These are phyloP conservation scores for Lunularia cruciata DNA, from an alignment of 225 moss, liverwort and hornwort species.

Conservation along the genomic window DNA sequence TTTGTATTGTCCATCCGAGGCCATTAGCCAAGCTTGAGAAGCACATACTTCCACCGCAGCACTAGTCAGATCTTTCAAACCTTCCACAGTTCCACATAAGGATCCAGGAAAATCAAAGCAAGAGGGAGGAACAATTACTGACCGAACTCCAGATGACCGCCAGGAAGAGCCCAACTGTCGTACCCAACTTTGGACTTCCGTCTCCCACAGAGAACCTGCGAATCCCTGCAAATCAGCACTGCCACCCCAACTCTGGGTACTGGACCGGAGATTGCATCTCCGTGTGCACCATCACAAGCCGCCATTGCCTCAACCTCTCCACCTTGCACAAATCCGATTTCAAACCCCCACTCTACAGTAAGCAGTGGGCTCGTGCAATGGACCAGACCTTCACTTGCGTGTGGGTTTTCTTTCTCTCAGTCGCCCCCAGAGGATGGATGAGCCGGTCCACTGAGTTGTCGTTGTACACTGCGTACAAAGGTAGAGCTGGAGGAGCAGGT, in stretches of 20 bases:
- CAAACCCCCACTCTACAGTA: too few species aligned
- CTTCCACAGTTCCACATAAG: too few species aligned
- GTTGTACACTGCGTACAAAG: not conserved
- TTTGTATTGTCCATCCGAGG: too few species aligned
- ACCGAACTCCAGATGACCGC: constrained; percentile 90
- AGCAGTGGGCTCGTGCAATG: too few species aligned
- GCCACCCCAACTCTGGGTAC: constrained; percentile 78
- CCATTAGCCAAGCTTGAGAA: too few species aligned
- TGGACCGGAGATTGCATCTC: not conserved
- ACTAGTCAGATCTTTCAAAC: too few species aligned
- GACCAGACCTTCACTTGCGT: not conserved
- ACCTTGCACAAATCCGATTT: not conserved
- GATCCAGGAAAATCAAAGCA: too few species aligned
- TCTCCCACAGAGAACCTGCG: constrained; percentile 61
- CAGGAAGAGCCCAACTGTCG: constrained; percentile 66
- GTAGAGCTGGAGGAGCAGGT: too few species aligned
- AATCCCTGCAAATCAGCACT: constrained; percentile 57
- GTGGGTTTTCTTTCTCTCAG: not conserved
- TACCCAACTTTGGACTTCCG: constrained; percentile 60
- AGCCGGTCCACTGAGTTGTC: not conserved
- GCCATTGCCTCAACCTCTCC: constrained; percentile 25
- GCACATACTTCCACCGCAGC: too few species aligned
- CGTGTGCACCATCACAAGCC: constrained; percentile 17
- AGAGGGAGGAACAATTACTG: constrained; percentile 1
- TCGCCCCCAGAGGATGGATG: not conserved